Percentiles rank a stretch among this genome's conserved stretches.
phyloP scores from a whole-genome alignment of 495 filamentous ascomycete genomes.

The Neurospora sp. region DNA sequence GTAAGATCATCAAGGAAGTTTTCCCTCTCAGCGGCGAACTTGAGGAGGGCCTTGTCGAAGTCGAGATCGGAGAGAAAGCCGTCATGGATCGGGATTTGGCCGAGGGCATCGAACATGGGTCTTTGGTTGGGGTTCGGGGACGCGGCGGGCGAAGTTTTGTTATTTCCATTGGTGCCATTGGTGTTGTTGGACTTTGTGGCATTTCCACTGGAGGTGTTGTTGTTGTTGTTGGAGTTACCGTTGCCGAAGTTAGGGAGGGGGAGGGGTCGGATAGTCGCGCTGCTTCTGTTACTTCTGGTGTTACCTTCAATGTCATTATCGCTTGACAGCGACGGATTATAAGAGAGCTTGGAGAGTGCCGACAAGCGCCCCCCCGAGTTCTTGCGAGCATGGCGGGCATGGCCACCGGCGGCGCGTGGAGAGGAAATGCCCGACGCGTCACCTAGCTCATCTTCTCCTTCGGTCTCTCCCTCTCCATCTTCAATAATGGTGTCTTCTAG shows the following conservation, averaged over 20 bases:
- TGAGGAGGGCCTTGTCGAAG: constrained; percentile 83
- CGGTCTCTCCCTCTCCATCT: constrained; percentile 48
- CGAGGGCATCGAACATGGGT: constrained; percentile 2
- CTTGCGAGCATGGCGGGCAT: constrained; percentile 46
- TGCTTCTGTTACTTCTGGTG: constrained; percentile 78
- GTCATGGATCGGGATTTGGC: constrained; percentile 16
- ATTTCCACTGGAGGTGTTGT: not conserved
- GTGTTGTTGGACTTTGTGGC: constrained; percentile 2
- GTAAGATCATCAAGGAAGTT: constrained; percentile 87
- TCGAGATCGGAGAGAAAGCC: constrained; percentile 50
- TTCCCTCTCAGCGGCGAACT: constrained; percentile 90
- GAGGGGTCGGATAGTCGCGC: constrained; percentile 64
- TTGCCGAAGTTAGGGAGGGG: constrained; percentile 21
- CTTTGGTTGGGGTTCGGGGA: not conserved
- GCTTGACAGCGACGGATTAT: constrained; percentile 17
- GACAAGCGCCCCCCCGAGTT: constrained; percentile 59
- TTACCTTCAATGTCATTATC: constrained; percentile 46
- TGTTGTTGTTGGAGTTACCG: constrained; percentile 3
- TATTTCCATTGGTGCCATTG: constrained; percentile 11
- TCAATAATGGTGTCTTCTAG: constrained; percentile 76
- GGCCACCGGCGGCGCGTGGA: constrained; percentile 40
- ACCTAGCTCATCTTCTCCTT: constrained; percentile 31
- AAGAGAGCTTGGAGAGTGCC: constrained; percentile 52
- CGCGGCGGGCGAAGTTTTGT: constrained; percentile 5
- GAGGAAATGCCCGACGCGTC: constrained; percentile 28